phyloP scores from a whole-genome alignment of 495 filamentous ascomycete species.

The Letharia lupina region DNA sequence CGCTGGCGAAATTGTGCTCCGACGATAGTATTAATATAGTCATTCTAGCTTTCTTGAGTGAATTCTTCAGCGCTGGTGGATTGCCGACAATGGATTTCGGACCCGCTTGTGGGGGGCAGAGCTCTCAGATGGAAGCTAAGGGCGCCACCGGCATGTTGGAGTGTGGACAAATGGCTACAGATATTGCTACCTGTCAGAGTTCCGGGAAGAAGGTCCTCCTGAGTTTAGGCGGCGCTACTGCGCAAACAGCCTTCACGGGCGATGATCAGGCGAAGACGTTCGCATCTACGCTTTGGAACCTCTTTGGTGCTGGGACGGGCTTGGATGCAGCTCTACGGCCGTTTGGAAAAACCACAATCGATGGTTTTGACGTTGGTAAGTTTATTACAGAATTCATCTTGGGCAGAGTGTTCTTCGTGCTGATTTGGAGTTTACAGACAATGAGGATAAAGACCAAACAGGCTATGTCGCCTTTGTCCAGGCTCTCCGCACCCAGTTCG shows the following conservation, averaged over 20 bases:
- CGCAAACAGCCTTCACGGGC: constrained; percentile 34
- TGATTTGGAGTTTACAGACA: constrained; percentile 22
- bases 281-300: constrained; percentile 44
- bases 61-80: constrained; percentile 30
- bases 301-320: constrained; percentile 40
- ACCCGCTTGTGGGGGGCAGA: constrained; percentile 26
- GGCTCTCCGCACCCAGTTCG: constrained; percentile 40
- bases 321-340: constrained; percentile 34
- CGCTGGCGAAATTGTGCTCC: constrained; percentile 20
- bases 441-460: constrained; percentile 28
- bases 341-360: constrained; percentile 44
- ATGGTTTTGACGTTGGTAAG: constrained; percentile 55
- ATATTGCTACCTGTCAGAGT: constrained; percentile 44
- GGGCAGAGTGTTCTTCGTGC: background rate
- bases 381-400: background rate
- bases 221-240: constrained; percentile 40
- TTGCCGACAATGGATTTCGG: constrained; percentile 29
- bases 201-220: constrained; percentile 43
- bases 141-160: constrained; percentile 28
- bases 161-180: constrained; percentile 38
- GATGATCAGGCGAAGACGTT: constrained; percentile 38
- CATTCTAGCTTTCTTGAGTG: constrained; percentile 45
- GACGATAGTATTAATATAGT: constrained; percentile 41
- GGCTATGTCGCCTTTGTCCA: constrained; percentile 39
- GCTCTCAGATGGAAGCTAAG: constrained; percentile 14